Percentiles rank a stretch among this genome's conserved stretches.
phyloP scores from a whole-genome alignment of 768 basidiomycete species.

The Boletus rex-veris region DNA sequence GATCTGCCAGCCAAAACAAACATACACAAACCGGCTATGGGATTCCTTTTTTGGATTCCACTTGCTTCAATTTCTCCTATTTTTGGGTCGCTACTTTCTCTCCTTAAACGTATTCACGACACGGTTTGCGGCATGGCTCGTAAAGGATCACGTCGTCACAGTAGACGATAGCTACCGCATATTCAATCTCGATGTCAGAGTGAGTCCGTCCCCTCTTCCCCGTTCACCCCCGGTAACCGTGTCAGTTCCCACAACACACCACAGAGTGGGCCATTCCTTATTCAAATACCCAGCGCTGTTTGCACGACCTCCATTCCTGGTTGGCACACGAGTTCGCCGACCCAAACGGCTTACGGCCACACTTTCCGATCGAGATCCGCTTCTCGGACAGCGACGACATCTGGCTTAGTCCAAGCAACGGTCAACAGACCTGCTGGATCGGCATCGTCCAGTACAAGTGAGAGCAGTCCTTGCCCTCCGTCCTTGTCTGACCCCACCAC shows the following conservation, averaged over 20 bases:
- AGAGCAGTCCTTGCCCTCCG: conserved; percentile 27
- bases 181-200: conserved; percentile 92
- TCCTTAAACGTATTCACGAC: conserved; percentile 62
- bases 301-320: conserved; percentile 71
- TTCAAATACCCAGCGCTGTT: conserved; percentile 57
- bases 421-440: conserved; percentile 83
- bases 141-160: conserved; percentile 48
- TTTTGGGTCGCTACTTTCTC: conserved; percentile 65
- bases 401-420: conserved; percentile 88
- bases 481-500: not conserved
- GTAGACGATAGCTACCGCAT: conserved; percentile 79
- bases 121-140: conserved; percentile 66
- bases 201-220: conserved; percentile 40
- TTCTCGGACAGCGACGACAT: conserved; percentile 88
- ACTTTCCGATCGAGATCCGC: conserved; percentile 91
- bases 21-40: conserved; percentile 63
- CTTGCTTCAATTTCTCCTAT: conserved; percentile 78
- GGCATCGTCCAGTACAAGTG: conserved; percentile 98
- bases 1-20: conserved; percentile 44
- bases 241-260: conserved; percentile 81
- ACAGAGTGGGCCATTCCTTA: conserved; percentile 94
- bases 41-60: conserved; percentile 74
- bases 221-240: not conserved
- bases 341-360: conserved; percentile 74
- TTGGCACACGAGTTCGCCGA: conserved; percentile 61